A percentile compares a stretch with the other conserved stretches of the same genome.
Evolutionary conservation across 306 rosid species (phyloP).

Genomic region (Cotoneaster glaucophyllus): DNA sequence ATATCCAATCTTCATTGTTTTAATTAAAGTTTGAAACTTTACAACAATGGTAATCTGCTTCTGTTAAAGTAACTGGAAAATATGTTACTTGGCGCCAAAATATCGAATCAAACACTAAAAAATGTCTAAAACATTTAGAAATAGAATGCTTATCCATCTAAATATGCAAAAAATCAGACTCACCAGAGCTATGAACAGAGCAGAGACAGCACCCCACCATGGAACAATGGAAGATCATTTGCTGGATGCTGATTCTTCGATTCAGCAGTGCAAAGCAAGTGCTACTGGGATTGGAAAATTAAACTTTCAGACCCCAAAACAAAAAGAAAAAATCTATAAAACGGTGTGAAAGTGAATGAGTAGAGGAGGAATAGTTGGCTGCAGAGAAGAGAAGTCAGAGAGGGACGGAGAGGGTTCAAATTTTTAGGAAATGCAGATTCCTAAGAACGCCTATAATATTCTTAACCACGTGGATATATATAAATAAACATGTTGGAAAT

Average conservation of each 20-base stretch:
- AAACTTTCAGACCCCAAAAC: too few relatives aligned
- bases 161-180: neutral
- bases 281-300: neutral
- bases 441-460: neutral
- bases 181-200: neutral
- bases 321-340: neutral
- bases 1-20: neutral
- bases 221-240: neutral
- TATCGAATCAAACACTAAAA: neutral
- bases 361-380: neutral
- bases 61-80: neutral
- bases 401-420: neutral
- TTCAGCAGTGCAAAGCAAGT: neutral
- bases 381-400: neutral
- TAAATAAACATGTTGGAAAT: neutral
- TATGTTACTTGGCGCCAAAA: constrained; percentile 4
- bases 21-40: neutral
- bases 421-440: neutral
- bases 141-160: neutral
- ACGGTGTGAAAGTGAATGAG: neutral
- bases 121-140: neutral
- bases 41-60: neutral
- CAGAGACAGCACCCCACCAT: neutral
- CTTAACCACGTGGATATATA: neutral
- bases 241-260: neutral